These are phyloP conservation scores for Metschnikowia continentalis DNA, from an alignment of 805 yeast species.

Conservation along the genomic window DNA sequence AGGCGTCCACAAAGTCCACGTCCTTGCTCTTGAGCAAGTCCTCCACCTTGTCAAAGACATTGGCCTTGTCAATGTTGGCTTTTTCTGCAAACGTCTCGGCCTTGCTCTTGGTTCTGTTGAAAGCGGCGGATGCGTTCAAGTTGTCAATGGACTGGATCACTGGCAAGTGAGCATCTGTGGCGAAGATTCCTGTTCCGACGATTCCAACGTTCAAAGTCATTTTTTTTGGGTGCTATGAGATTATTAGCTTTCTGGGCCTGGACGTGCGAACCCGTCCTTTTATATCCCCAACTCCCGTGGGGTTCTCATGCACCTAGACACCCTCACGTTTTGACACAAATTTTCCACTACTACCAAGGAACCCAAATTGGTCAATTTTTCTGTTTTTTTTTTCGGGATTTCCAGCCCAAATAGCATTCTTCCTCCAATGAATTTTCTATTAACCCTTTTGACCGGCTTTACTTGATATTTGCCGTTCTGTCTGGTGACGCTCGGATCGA, in stretches of 20 bases:
- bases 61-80: conserved; percentile 48
- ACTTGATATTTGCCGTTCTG: too few relatives aligned
- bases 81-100: conserved; percentile 72
- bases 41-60: conserved; percentile 60
- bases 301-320: not conserved
- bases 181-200: conserved; percentile 86
- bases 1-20: conserved; percentile 76
- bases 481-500: not conserved
- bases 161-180: conserved; percentile 80
- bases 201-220: conserved; percentile 53
- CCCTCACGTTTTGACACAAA: not conserved
- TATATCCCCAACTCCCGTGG: not conserved
- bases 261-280: not conserved
- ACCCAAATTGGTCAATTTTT: not conserved
- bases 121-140: conserved; percentile 63
- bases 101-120: conserved; percentile 78
- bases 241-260: not conserved
- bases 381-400: not conserved
- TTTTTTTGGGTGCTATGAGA: not conserved
- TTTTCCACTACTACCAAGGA: not conserved
- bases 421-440: too few relatives aligned
- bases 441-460: too few relatives aligned
- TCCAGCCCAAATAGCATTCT: too few relatives aligned
- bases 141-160: conserved; percentile 49
- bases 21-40: conserved; percentile 61